Conservation (phyloP, 805 yeast species). For the Alloascoidea africana region DNA sequence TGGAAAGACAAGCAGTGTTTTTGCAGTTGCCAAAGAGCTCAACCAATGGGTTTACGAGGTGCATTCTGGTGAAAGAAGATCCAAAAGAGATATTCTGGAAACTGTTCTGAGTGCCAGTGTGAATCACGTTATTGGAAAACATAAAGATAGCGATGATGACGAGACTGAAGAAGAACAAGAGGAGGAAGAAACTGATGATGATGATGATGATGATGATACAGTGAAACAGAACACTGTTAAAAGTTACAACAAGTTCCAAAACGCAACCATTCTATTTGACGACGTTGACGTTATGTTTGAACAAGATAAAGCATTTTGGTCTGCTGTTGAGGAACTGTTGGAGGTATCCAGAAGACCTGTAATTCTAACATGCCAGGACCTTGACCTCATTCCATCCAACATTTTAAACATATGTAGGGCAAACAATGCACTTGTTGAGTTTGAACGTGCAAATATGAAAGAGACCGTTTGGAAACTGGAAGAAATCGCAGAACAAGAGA, state of each 20-base stretch:
- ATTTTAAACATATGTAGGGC: constrained; percentile 29
- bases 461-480: constrained; percentile 13
- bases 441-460: constrained; percentile 9
- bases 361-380: constrained; percentile 45
- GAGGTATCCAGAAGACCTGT: constrained; percentile 54
- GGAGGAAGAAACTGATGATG: not conserved
- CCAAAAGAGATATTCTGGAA: constrained; percentile 52
- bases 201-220: not conserved
- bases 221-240: not conserved
- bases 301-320: constrained; percentile 73
- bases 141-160: not conserved
- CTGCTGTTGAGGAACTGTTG: constrained; percentile 44
- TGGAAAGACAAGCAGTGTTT: constrained; percentile 66
- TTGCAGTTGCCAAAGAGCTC: constrained; percentile 46
- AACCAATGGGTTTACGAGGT: constrained; percentile 70
- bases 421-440: constrained; percentile 24
- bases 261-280: constrained; percentile 65
- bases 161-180: not conserved
- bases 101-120: constrained; percentile 11
- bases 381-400: constrained; percentile 29
- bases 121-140: not conserved
- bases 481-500: constrained; percentile 19
- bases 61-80: constrained; percentile 58
- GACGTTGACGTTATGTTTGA: constrained; percentile 76
- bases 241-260: constrained; percentile 21